Percentiles rank a stretch among this genome's conserved stretches.
Conservation (phyloP, 2,329 filamentous ascomycete species). For the Xylariales sp. region DNA sequence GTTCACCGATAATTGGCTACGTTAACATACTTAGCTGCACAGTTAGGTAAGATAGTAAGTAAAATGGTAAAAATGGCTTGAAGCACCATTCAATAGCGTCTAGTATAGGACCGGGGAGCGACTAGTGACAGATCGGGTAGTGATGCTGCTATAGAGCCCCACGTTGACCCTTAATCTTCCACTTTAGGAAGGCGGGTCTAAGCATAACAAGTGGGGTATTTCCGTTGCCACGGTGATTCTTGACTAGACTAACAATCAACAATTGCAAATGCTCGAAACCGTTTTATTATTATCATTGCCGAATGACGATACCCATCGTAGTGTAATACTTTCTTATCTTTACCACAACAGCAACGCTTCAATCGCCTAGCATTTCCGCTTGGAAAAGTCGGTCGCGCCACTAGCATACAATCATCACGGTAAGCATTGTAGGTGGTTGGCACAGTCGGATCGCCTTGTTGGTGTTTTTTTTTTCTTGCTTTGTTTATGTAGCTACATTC, state of each 20-base stretch:
- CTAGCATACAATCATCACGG: background rate
- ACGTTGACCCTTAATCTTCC: constrained; percentile 13
- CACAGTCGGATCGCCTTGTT: background rate
- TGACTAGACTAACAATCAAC: constrained; percentile 32
- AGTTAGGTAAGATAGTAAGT: no score
- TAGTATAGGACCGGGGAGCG: background rate
- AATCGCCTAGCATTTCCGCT: constrained; percentile 9
- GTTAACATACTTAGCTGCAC: background rate
- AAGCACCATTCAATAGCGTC: background rate
- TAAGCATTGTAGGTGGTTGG: background rate
- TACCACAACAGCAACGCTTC: constrained; percentile 3
- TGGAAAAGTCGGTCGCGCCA: background rate
- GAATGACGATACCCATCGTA: constrained; percentile 17
- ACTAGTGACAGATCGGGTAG: constrained; percentile 9
- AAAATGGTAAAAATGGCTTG: constrained; percentile 1
- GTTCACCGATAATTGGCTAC: constrained; percentile 17
- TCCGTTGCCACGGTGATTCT: constrained; percentile 32
- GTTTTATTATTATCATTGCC: constrained; percentile 21
- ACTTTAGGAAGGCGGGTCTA: constrained; percentile 9
- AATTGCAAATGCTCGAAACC: constrained; percentile 15
- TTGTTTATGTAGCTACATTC: constrained; percentile 42
- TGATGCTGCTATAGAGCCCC: background rate
- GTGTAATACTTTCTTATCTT: constrained; percentile 21
- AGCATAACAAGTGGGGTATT: constrained; percentile 2
- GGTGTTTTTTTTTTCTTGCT: constrained; percentile 9